Conservation (phyloP, 192 early-diverging fungal species). For the Entomortierella chlamydospora region DNA sequence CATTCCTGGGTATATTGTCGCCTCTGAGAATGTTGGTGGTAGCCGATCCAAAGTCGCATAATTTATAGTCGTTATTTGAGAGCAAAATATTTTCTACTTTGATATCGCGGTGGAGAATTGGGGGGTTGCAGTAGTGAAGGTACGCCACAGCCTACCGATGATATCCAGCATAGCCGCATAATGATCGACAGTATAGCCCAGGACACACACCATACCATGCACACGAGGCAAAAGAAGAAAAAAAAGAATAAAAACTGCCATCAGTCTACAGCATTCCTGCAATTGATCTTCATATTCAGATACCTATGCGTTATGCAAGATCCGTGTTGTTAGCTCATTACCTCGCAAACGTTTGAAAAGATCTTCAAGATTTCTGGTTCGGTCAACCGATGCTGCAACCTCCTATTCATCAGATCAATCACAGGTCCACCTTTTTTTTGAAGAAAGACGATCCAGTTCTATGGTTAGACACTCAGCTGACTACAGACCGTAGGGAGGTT, state of each 20-base stretch:
- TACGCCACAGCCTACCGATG: slow-evolving; percentile 81
- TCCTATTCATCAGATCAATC: slow-evolving; percentile 89
- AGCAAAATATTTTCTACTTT: slow-evolving; percentile 90
- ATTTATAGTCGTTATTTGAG: slow-evolving; percentile 76
- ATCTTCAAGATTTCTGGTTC: slow-evolving; percentile 92
- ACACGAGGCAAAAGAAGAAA: slow-evolving; percentile 11
- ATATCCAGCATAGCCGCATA: no score
- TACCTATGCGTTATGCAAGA: no score
- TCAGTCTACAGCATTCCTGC: no score
- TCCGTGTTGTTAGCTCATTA: slow-evolving; percentile 36
- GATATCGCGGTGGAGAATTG: slow-evolving; percentile 88
- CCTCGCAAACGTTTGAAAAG: slow-evolving; percentile 84
- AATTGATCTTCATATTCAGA: no score
- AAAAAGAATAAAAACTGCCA: not conserved
- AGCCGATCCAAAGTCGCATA: slow-evolving; percentile 97
- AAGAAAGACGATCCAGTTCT: not conserved
- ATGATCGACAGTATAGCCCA: no score
- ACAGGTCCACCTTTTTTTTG: slow-evolving; percentile 72
- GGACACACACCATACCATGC: no score
- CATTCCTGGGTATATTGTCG: slow-evolving; percentile 65
- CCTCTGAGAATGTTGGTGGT: slow-evolving; percentile 67
- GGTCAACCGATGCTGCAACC: slow-evolving; percentile 75
- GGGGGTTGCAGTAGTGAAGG: slow-evolving; percentile 86
- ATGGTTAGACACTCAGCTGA: no score
- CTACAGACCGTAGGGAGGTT: no score